Evolutionary conservation across 2,329 filamentous ascomycete genomes (phyloP), one percentile per base, ranked within the genome.

Genomic region (Epichloe gansuensis): DNA sequence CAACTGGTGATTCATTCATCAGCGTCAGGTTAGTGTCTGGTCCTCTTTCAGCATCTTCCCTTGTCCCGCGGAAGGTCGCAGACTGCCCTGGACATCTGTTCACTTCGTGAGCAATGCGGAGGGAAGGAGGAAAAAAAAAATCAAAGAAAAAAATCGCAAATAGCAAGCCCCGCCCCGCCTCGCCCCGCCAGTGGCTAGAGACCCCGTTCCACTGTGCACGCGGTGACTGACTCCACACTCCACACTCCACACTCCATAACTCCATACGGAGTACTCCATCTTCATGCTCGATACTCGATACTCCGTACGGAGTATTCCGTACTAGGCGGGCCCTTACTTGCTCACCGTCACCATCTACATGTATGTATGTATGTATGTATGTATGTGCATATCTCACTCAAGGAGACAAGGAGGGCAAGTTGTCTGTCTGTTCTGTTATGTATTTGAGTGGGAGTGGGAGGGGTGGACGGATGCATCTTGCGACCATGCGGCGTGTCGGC

Each of bases 401-500:
- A 23, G 28, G 8, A 9, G 28, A 31, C 8, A 31, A 9, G 28
- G 8, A 31, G 28, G 28, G 28, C 28, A 31, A 31, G 28, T 31
- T 13, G 15, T 41, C 38, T 17, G 38, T 44, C n/a, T 17, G 17
- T 17, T 17, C 17, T 17, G 17, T 17, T 17, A 17, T 17, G 17
- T 45, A 9, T 15, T 15, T 15, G 42, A 17, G 37, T 42, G 9
- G 35, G 11, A 8, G 17, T 15, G 21, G 34, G 25, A 35, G 38
- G 51, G 50, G 45, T 52, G 45, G 38, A 35, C 45, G 48, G 42
- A 50, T 46, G 47, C 47, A 49, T 44, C 50, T 31, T 6, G 46
- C 50, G 39, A 46, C 38, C n/a, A 48, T 44, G 52, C 28, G 52
- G 53, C 41, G 51, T 38, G 37, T 50, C 50, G 51, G 54, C 54